phyloP scores from a whole-genome alignment of 768 basidiomycete genomes.

The Rhodotorula diobovata region DNA sequence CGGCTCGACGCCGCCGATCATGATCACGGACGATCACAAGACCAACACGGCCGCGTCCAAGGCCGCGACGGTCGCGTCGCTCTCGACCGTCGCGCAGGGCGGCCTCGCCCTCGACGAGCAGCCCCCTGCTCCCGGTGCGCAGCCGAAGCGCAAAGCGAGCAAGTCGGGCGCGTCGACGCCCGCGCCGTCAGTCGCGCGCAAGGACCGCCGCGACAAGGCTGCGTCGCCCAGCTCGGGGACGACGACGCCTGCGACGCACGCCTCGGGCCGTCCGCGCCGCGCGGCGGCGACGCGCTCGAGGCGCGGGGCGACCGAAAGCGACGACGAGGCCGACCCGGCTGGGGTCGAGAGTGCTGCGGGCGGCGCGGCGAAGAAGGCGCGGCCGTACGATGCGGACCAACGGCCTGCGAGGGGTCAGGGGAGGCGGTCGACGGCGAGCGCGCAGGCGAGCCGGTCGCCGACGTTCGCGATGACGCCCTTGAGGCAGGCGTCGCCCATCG shows the following conservation, averaged over 20 bases:
- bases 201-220: slow-evolving; percentile 53
- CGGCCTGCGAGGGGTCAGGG: slow-evolving; percentile 19
- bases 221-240: background rate
- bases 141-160: slow-evolving; percentile 48
- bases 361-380: slow-evolving; percentile 29
- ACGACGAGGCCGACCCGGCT: background rate
- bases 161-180: slow-evolving; percentile 50
- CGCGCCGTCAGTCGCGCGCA: slow-evolving; percentile 75
- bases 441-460: slow-evolving; percentile 28
- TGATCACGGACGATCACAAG: slow-evolving; percentile 99
- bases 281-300: background rate
- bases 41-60: slow-evolving; percentile 49
- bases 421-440: background rate
- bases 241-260: background rate
- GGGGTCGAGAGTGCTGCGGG: too few species aligned
- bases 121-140: slow-evolving; percentile 40
- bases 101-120: background rate
- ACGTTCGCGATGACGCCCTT: slow-evolving; percentile 41
- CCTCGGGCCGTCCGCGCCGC: slow-evolving; percentile 3
- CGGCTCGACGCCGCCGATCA: slow-evolving; percentile 80
- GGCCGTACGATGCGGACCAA: slow-evolving; percentile 42
- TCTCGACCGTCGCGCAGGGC: background rate
- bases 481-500: background rate
- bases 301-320: slow-evolving; percentile 4
- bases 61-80: background rate